phyloP scores from a whole-genome alignment of 768 basidiomycete species.

The Phlebiopsis gigantea region DNA sequence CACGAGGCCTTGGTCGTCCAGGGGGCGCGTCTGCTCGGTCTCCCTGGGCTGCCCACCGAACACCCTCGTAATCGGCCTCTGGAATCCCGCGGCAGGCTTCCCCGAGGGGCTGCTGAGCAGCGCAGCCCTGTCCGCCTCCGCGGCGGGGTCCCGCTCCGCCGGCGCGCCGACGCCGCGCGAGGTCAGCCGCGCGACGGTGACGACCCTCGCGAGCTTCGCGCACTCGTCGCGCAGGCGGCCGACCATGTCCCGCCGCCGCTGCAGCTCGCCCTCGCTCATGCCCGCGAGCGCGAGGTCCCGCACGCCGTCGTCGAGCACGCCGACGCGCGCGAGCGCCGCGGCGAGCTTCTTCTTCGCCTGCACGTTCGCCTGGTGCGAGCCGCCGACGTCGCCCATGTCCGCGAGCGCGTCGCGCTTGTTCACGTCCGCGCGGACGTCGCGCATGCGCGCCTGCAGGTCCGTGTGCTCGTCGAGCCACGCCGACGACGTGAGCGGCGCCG shows the following conservation, averaged over 20 bases:
- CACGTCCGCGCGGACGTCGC: slow-evolving; percentile 81
- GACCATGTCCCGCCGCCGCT: slow-evolving; percentile 85
- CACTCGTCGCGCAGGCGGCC: slow-evolving; percentile 86
- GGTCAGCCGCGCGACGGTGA: slow-evolving; percentile 63
- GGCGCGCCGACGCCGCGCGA: slow-evolving; percentile 33
- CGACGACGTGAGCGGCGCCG: slow-evolving; percentile 59
- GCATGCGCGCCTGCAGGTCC: slow-evolving; percentile 68
- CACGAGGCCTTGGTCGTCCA: slow-evolving; percentile 79
- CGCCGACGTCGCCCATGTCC: slow-evolving; percentile 65
- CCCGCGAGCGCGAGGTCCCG: slow-evolving; percentile 59
- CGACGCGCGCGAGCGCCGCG: slow-evolving; percentile 68
- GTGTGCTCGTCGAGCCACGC: slow-evolving; percentile 90
- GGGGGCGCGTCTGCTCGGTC: slow-evolving; percentile 78
- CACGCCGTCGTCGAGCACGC: slow-evolving; percentile 64
- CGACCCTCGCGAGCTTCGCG: slow-evolving; percentile 82
- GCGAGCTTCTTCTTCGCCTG: slow-evolving; percentile 84
- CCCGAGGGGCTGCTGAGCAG: slow-evolving; percentile 40
- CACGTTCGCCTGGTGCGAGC: slow-evolving; percentile 75
- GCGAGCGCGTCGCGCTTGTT: slow-evolving; percentile 84
- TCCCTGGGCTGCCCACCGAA: slow-evolving; percentile 79
- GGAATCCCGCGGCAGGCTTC: slow-evolving; percentile 20
- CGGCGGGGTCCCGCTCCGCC: slow-evolving; percentile 35
- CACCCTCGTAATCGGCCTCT: slow-evolving; percentile 60
- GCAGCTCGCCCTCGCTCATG: slow-evolving; percentile 89
- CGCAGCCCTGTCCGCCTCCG: slow-evolving; percentile 59